phyloP scores from a whole-genome alignment of 805 yeast species.

The Metschnikowia rubicola region DNA sequence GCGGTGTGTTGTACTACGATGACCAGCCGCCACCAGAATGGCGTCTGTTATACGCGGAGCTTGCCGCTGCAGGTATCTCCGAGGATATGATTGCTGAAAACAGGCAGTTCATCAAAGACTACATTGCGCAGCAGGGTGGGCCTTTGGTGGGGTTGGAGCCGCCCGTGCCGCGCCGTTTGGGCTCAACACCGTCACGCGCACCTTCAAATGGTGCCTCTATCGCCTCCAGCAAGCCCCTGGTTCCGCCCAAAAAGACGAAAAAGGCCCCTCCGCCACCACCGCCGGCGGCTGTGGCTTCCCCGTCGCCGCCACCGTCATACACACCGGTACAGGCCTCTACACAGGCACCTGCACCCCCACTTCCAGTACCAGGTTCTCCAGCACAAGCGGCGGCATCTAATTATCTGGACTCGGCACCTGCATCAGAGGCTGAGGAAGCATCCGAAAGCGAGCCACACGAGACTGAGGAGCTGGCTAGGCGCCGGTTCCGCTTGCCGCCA shows the following conservation, averaged over 20 bases:
- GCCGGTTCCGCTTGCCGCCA: conserved; percentile 12
- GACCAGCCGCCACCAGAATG: conserved; percentile 82
- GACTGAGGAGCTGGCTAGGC: no score
- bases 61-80: conserved; percentile 73
- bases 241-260: conserved; percentile 9
- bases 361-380: neutral
- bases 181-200: neutral
- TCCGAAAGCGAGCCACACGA: neutral
- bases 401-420: neutral
- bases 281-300: conserved; percentile 1
- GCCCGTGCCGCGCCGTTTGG: conserved; percentile 60
- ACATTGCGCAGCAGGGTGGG: conserved; percentile 70
- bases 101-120: conserved; percentile 75
- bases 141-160: conserved; percentile 82
- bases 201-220: neutral
- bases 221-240: conserved; percentile 2
- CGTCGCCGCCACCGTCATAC: conserved; percentile 8
- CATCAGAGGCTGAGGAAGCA: neutral
- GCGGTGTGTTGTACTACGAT: conserved; percentile 68
- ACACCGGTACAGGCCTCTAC: neutral
- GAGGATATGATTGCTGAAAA: conserved; percentile 90
- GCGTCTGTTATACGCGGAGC: conserved; percentile 68
- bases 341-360: neutral
- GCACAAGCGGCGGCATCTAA: neutral
- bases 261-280: conserved; percentile 21